A percentile compares a stretch with the other conserved stretches of the same genome.
These are phyloP conservation scores for Hypomontagnella monticulosa DNA, from an alignment of 495 filamentous ascomycete species.

Conservation along the genomic window DNA sequence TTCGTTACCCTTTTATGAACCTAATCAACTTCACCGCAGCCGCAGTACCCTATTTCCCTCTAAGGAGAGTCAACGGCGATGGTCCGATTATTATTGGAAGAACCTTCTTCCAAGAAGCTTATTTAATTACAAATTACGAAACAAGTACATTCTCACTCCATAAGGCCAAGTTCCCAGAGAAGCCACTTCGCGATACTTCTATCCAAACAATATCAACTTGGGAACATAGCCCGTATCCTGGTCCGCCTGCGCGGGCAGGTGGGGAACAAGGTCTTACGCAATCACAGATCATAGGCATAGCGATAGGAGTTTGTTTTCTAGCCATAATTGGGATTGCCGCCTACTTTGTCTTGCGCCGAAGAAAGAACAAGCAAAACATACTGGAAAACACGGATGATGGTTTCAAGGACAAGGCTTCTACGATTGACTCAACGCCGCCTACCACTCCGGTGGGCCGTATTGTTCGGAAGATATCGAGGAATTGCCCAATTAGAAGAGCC, in stretches of 20 bases:
- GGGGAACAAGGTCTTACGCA: slow-evolving; percentile 55
- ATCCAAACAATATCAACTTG: slow-evolving; percentile 60
- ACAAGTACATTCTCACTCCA: slow-evolving; percentile 67
- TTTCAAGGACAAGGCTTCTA: slow-evolving; percentile 41
- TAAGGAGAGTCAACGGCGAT: slow-evolving; percentile 59
- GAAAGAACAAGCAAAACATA: slow-evolving; percentile 26
- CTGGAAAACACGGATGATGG: slow-evolving; percentile 23
- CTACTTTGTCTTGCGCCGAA: slow-evolving; percentile 48
- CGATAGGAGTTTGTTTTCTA: slow-evolving; percentile 54
- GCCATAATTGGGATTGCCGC: slow-evolving; percentile 53
- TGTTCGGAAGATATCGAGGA: slow-evolving; percentile 38
- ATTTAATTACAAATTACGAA: slow-evolving; percentile 74
- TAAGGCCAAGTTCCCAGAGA: slow-evolving; percentile 62
- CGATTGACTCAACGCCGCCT: slow-evolving; percentile 36
- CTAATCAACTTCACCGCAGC: slow-evolving; percentile 54
- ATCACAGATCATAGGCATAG: slow-evolving; percentile 51
- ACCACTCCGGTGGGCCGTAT: slow-evolving; percentile 34
- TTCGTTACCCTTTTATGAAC: slow-evolving; percentile 65
- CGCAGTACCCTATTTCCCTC: slow-evolving; percentile 69
- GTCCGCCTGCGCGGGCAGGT: slow-evolving; percentile 34
- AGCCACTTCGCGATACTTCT: slow-evolving; percentile 54
- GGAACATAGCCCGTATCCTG: slow-evolving; percentile 56
- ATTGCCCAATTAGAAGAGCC: slow-evolving; percentile 27
- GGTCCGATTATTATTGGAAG: slow-evolving; percentile 74
- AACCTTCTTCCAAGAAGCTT: slow-evolving; percentile 75